Conservation (phyloP, 768 basidiomycete genomes). For the Chiua virens region DNA sequence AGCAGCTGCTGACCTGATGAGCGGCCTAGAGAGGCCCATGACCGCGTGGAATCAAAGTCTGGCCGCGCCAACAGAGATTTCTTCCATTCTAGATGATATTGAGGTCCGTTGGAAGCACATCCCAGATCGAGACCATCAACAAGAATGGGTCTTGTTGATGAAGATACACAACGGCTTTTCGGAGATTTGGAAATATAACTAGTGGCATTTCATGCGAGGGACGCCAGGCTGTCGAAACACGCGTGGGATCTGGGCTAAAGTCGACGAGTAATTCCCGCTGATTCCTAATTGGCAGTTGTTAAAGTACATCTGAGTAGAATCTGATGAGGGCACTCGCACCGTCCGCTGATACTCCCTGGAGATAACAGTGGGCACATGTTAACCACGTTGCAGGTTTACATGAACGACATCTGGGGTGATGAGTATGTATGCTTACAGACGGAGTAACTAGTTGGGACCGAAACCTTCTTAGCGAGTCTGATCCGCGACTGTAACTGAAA, state of each 20-base stretch:
- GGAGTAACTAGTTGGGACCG: no score
- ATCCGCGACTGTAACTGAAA: not conserved
- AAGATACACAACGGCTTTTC: not conserved
- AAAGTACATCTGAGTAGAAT: not conserved
- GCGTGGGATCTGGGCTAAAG: not conserved
- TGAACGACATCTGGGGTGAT: not conserved
- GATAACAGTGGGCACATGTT: slow-evolving; percentile 15
- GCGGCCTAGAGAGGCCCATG: slow-evolving; percentile 8
- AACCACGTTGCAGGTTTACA: slow-evolving; percentile 11
- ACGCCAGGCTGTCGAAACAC: not conserved
- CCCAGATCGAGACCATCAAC: slow-evolving; percentile 9
- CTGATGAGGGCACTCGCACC: not conserved
- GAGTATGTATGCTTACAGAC: not conserved
- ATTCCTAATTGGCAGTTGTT: not conserved
- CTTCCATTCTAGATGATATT: slow-evolving; percentile 24
- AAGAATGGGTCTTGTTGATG: slow-evolving; percentile 1
- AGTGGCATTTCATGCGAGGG: not conserved
- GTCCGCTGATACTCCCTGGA: slow-evolving; percentile 9
- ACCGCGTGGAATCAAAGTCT: slow-evolving; percentile 21
- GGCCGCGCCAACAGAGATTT: not conserved
- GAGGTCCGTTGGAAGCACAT: slow-evolving; percentile 8
- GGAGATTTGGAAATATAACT: slow-evolving; percentile 3
- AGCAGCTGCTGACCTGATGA: slow-evolving; percentile 1
- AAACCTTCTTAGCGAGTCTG: slow-evolving; percentile 6
- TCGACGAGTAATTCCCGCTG: not conserved